Evolutionary conservation across 148 eudicot species (phyloP), one percentile per base, ranked within the genome.

Genomic region (Limonium bicolor): DNA sequence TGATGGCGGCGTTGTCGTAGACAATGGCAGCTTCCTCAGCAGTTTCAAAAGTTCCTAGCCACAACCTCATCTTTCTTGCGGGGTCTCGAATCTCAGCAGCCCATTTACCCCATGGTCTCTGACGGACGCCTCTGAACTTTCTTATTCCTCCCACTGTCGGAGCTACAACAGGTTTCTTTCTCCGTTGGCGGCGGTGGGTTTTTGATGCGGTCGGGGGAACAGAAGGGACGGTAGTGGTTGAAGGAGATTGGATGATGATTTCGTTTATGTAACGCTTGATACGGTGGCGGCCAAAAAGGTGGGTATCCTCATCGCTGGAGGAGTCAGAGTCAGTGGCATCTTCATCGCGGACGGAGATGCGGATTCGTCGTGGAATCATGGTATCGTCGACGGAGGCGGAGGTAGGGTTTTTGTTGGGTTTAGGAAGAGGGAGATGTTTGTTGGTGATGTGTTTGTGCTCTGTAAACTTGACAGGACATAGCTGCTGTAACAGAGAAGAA

Each of bases 101-200:
- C 47, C 47, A 42, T 21, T 42, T 42, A 27, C 47, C 47, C 47
- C 47, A 42, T 12, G 47, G 47, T 12, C 47, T 27, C n/a, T 42
- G 47, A 17, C 47, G n/a, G 3, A 42, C 47, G 4, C 47, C 47
- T 13, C 47, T 12, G 29, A 42, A 42, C 47, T 42, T 42, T 20
- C 16, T 42, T 0, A 42, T 30, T 2, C 28, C 29, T 1, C 30
- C 47, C 2, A 34, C 4, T 20, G 29, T 12, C 27, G 46, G 23
- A 20, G 27, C 30, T 7, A 16, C 14, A 0, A 30, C 1, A 0
- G 28, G 2, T 7, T 42, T 42, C 3, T 2, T 19, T 10, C 28
- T 10, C 8, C 5, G 17, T 4, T 17, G 16, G 5, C n/a, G 45
- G 4, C 44, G 26, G 5, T 16, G 44, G 12, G 27, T 26, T 23